Base-by-base conservation (phyloP, 257 asterid species). In the Capsicum rhomboideum region DNA sequence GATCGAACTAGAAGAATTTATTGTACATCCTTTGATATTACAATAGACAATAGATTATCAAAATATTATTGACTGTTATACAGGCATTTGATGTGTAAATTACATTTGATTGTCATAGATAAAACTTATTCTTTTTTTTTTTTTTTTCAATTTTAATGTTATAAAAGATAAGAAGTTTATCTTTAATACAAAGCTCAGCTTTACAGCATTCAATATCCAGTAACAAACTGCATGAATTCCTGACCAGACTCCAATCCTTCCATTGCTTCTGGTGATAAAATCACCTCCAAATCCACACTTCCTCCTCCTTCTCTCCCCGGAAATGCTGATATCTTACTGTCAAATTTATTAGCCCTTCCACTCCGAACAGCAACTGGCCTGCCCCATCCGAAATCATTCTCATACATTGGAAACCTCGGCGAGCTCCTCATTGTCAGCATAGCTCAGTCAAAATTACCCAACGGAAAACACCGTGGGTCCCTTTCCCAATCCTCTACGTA, bases 341-440 rank as follows among this genome's bases (percentile, higher is more conserved):
- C 90, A 21, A 89, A 87, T 11, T 89, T 89, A 34, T 89, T 89
- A 3, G 89, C 90, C 61, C 59, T 31, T 3, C 90, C 90, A 79
- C 87, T 87, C 50, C 90, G 82, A 14, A 89, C 89, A 0, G 90
- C 86, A 26, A 89, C 44, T 44, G 91, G 91, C 21, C 88, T 71
- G 54, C 91, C 91, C 91, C 90, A 89, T 54, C 91, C 90, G 74
- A 89, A 89, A 85, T 89, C 90, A 56, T 89, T 89, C 7, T 89
- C 90, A 55, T 59, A 89, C 90, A 89, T 89, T 0, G 89, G 90
- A 74, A 89, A 89, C 29, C 90, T 87, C 2, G 91, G 90, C 4
- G 90, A 89, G 78, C 91, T 87, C 1, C 91, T 89, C 89, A 89
- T 85, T 0, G 91, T 84, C 23, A 89, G 66, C 91, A 87, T 85